Evolutionary conservation across 352 stramenopile species (phyloP), one percentile per base, ranked within the genome.

Genomic region (Phytophthora sojae): DNA sequence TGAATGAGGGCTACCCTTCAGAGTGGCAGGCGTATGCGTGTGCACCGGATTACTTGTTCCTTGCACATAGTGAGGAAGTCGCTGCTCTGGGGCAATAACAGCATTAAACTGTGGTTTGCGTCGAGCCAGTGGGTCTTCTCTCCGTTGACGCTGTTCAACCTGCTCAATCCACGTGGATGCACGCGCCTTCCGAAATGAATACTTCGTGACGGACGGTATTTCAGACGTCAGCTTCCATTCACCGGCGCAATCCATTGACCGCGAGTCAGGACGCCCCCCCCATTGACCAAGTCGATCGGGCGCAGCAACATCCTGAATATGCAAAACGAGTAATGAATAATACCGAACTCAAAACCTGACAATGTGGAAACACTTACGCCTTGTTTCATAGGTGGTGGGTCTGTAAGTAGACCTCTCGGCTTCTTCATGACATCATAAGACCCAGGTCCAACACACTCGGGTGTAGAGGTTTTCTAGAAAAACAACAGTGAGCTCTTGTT

Each of bases 91-190:
- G 3, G 51, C 12, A 23, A 62, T 23, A 49, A 52, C 6, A 14
- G 39, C 14, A 29, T 32, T 44, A 1, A 64, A 29, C n/a, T 56
- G 25, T 14, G 50, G 42, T 21, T 67, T 62, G 23, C 57, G 61
- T 7, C 66, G 77, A 7, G 82, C 76, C 30, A 82, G 55, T 21
- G 82, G 82, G 47, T 85, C 65, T 29, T 71, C 76, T 44, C 76
- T 73, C 4, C 67, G 75, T 37, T 89, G 80, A 0, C 72, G 81
- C 44, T 87, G 75, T 44, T 91, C 85, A 19, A 92, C 66, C 15
- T 92, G 76, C 49, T 92, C 85, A 69, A 93, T 94, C 86, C 85
- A 94, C n/a, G 85, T 86, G 1, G 67, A 70, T 52, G 75, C 66
- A 0, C 61, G 66, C 6, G 83, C 83, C 17, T 82, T 80, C 4